These are phyloP conservation scores for Pichia sp. DNA, from an alignment of 1,139 yeast genomes.

Conservation along the genomic window DNA sequence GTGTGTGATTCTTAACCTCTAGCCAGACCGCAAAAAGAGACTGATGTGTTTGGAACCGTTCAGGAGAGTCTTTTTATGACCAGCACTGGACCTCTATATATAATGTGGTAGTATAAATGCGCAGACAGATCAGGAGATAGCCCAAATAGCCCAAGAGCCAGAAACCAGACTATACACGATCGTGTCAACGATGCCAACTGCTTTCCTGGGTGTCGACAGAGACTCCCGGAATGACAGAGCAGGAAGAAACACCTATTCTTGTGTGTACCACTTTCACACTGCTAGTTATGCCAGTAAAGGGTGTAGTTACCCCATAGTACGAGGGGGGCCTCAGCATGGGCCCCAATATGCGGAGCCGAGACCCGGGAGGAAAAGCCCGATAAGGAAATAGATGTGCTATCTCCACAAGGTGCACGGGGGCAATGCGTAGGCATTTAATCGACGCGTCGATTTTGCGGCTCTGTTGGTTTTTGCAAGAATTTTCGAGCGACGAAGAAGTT, in stretches of 20 bases:
- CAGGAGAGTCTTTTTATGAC: neutral
- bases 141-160: too few species aligned
- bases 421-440: neutral
- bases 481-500: neutral
- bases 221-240: too few species aligned
- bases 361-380: neutral
- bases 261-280: too few species aligned
- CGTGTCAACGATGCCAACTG: neutral
- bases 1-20: too few species aligned
- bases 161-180: neutral
- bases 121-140: too few species aligned
- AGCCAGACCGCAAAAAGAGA: too few species aligned
- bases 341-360: neutral
- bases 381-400: neutral
- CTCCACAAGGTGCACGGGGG: neutral
- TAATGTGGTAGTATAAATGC: too few species aligned
- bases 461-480: neutral
- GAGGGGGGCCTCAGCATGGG: too few species aligned
- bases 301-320: neutral
- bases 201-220: too few species aligned
- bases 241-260: too few species aligned
- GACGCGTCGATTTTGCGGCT: slow-evolving; percentile 3
- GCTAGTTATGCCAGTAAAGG: too few species aligned
- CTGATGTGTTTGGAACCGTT: too few species aligned
- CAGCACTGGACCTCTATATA: neutral